These are phyloP conservation scores for Psilocybe cubensis DNA, from an alignment of 768 basidiomycete species.

Conservation along the genomic window DNA sequence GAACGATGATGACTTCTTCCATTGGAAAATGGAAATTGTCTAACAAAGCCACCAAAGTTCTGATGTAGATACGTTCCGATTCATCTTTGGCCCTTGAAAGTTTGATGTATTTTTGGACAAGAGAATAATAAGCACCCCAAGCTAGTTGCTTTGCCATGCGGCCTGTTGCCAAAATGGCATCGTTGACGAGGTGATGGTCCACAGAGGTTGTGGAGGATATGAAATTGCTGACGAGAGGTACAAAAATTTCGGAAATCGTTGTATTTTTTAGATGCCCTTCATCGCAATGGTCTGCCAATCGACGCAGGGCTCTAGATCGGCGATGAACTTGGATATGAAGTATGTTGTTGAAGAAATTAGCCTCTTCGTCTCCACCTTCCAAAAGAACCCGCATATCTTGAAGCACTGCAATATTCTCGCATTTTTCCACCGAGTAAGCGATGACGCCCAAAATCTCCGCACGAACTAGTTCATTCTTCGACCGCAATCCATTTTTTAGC, in stretches of 20 bases:
- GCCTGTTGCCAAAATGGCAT: slow-evolving; percentile 82
- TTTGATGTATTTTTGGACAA: slow-evolving; percentile 83
- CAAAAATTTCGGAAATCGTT: slow-evolving; percentile 78
- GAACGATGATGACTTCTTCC: slow-evolving; percentile 53
- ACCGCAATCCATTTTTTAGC: slow-evolving; percentile 77
- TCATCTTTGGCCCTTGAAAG: slow-evolving; percentile 67
- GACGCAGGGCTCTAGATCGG: slow-evolving; percentile 80
- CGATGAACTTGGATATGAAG: slow-evolving; percentile 93
- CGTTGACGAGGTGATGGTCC: slow-evolving; percentile 89
- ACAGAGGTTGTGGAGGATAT: slow-evolving; percentile 61
- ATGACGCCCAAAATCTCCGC: slow-evolving; percentile 82
- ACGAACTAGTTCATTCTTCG: slow-evolving; percentile 86
- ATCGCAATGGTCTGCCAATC: slow-evolving; percentile 79
- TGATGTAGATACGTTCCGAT: slow-evolving; percentile 80
- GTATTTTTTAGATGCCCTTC: slow-evolving; percentile 67
- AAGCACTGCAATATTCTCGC: slow-evolving; percentile 58
- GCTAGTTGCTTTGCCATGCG: slow-evolving; percentile 73
- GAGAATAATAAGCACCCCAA: slow-evolving; percentile 83
- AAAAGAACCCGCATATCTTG: slow-evolving; percentile 84
- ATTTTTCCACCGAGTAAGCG: slow-evolving; percentile 71
- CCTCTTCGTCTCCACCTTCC: slow-evolving; percentile 89
- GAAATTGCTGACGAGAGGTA: slow-evolving; percentile 87
- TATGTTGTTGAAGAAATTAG: slow-evolving; percentile 96
- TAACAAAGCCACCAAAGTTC: slow-evolving; percentile 80
- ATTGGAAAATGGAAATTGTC: slow-evolving; percentile 93